Evolutionary conservation across 2,329 filamentous ascomycete species (phyloP).

Genomic region (Penicillium sclerotiorum): DNA sequence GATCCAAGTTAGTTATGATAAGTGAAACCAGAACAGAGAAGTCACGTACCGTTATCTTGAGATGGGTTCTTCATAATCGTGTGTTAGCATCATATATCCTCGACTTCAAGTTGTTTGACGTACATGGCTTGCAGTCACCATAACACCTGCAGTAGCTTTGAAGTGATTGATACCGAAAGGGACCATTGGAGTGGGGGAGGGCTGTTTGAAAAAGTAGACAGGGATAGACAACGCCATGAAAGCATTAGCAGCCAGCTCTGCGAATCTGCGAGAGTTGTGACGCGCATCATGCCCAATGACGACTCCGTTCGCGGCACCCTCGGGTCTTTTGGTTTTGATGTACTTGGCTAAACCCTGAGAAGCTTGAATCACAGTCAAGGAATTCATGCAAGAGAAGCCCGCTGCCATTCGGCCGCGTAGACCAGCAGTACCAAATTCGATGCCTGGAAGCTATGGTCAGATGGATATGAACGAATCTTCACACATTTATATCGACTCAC

Average conservation of each 20-base stretch:
- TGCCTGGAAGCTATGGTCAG: slow-evolving; percentile 37
- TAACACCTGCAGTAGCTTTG: slow-evolving; percentile 61
- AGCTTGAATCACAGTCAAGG: slow-evolving; percentile 62
- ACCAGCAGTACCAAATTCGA: slow-evolving; percentile 65
- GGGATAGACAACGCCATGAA: slow-evolving; percentile 61
- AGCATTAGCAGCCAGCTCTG: slow-evolving; percentile 60
- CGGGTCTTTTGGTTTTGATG: slow-evolving; percentile 50
- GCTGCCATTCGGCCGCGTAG: slow-evolving; percentile 67
- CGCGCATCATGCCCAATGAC: slow-evolving; percentile 66
- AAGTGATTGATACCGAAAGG: slow-evolving; percentile 61
- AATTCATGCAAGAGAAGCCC: slow-evolving; percentile 64
- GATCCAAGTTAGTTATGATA: slow-evolving; percentile 15
- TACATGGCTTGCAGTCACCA: slow-evolving; percentile 67
- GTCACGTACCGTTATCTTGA: slow-evolving; percentile 57
- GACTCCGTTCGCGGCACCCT: slow-evolving; percentile 51
- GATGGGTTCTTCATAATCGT: slow-evolving; percentile 55
- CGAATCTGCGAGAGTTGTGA: slow-evolving; percentile 64
- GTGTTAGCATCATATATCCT: slow-evolving; percentile 10
- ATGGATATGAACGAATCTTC: not conserved
- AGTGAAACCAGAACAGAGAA: not conserved
- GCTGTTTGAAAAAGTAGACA: slow-evolving; percentile 61
- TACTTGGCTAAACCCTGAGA: slow-evolving; percentile 67
- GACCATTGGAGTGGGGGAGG: slow-evolving; percentile 63
- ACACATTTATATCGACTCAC: no score
- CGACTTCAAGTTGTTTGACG: slow-evolving; percentile 15